Conservation (phyloP, 2,329 filamentous ascomycete genomes). For the Cyphellophora attinorum region DNA sequence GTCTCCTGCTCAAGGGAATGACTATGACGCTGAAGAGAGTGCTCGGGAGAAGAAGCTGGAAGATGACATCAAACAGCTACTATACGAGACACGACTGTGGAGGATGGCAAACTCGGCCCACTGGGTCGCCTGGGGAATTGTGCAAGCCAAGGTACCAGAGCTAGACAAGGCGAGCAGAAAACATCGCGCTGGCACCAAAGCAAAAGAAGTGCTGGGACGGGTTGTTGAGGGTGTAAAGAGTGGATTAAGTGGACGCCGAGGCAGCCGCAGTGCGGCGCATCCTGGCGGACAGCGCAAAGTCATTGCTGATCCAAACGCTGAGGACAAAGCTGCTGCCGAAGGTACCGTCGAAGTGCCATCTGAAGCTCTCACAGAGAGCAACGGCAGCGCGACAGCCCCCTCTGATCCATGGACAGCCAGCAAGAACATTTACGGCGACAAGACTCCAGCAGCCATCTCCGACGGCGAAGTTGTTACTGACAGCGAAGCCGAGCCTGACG, state of each 20-base stretch:
- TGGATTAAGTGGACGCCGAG: too few relatives aligned
- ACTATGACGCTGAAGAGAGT: constrained; percentile 40
- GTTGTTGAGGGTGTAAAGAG: constrained; percentile 17
- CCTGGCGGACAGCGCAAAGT: background rate
- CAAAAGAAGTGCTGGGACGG: background rate
- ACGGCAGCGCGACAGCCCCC: too few relatives aligned
- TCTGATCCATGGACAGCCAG: too few relatives aligned
- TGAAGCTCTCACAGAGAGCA: constrained; percentile 10
- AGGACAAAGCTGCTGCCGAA: constrained; percentile 12
- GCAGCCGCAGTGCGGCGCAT: too few relatives aligned
- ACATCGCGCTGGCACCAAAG: constrained; percentile 4
- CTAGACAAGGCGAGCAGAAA: constrained; percentile 40
- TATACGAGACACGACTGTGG: constrained; percentile 77
- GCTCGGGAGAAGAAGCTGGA: constrained; percentile 57
- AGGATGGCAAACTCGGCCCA: constrained; percentile 75
- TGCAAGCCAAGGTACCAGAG: constrained; percentile 80
- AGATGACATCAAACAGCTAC: constrained; percentile 56
- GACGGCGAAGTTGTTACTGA: background rate
- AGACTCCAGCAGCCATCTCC: too few relatives aligned
- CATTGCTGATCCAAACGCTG: constrained; percentile 12
- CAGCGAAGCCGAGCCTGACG: constrained; percentile 4
- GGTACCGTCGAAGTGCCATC: constrained; percentile 14
- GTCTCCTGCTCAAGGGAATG: constrained; percentile 1
- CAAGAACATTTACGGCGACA: too few relatives aligned
- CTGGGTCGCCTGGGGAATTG: constrained; percentile 94